Base-by-base conservation (phyloP, 169 alveolate species). In the Toxoplasma gondii region DNA sequence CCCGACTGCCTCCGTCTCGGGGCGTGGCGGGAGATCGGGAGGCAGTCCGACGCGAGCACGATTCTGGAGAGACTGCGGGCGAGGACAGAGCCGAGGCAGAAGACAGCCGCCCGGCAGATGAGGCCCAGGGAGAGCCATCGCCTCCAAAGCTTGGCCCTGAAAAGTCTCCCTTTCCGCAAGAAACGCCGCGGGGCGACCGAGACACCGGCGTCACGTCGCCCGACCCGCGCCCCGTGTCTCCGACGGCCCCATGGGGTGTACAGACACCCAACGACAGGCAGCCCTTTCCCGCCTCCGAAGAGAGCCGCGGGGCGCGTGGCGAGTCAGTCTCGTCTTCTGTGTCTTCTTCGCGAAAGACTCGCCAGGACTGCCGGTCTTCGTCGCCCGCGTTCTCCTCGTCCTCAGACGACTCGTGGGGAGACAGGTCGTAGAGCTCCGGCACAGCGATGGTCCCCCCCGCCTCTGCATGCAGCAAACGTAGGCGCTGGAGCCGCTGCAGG, bases 401-500 rank as follows among this genome's bases (percentile, higher is more conserved):
- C 27, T 22, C 82, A 7, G 84, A 19, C 12, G 84, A 36, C 84
- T 74, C 84, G 44, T n/a, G 43, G 12, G 44, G 84, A 31, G 44
- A 36, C 44, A 74, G 44, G 45, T 34, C 45, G 49, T 74, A 74
- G 44, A 44, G 49, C 84, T 74, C 84, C 27, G 84, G 39, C 84
- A 34, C 45, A 41, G 49, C 84, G 84, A 16, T 1, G 84, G 0
- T n/a, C 39, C 44, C 39, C 84, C 45, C 84, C 29, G 74, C 74
- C 74, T 64, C 74, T 31, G 74, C 74, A 27, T 64, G 74, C 74
- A 64, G 84, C 84, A 74, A n/a, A 16, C 39, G 84, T 16, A 74
- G 84, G 39, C 84, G 84, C 84, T 74, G 84, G 39, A 74, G 49
- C 39, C 84, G 84, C 84, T 74, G 84, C 84, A 74, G 0, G n/a